Base-by-base conservation (phyloP, 495 filamentous ascomycete genomes). In the Xeromyces bisporus region DNA sequence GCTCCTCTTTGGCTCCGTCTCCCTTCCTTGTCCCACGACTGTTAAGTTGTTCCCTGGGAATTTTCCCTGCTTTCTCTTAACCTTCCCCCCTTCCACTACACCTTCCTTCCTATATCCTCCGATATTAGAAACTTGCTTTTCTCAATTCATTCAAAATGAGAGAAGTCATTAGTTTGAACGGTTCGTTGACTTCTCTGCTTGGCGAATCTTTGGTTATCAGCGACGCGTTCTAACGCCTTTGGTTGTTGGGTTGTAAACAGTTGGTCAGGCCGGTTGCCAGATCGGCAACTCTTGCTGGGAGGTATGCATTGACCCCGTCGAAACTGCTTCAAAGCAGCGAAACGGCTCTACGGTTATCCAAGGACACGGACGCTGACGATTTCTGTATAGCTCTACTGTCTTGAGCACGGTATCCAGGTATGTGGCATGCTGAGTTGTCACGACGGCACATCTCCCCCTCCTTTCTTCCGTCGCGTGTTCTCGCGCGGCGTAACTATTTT, bases 231-330 rank as follows among this genome's bases (percentile, higher is more conserved):
- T 15, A 29, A 18, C 10, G 51, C 33, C 27, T 46, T 32, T 28
- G 10, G 38, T 28, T 38, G 34, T 32, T 32, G 40, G 37, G 21
- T 24, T 29, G 28, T 39, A 37, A 38, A 67, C 51, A 97, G 89
- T 97, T 65, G 89, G 89, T 64, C 89, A 97, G 72, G 89, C 89
- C 54, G 89, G 89, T 77, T 94, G 91, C 73, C 89, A 97, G 62
- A 97, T 97, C 57, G 89, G 86, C 60, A 97, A 97, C 67, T 89
- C 91, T 43, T 97, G 91, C 75, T 97, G 89, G 89, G 89, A 97
- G 86, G 89, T 97, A 69, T 45, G 40, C 31, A 20, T 29, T 24
- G 12, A 33, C 25, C 6, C 13, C 16, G 32, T 15, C 13, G 7
- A 26, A 6, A 36, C 8, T 10, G 15, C 3, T 13, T 10, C 8